These are phyloP conservation scores for Umbilicus rupestris DNA, from an alignment of 164 flowering plant genomes.

Conservation along the genomic window DNA sequence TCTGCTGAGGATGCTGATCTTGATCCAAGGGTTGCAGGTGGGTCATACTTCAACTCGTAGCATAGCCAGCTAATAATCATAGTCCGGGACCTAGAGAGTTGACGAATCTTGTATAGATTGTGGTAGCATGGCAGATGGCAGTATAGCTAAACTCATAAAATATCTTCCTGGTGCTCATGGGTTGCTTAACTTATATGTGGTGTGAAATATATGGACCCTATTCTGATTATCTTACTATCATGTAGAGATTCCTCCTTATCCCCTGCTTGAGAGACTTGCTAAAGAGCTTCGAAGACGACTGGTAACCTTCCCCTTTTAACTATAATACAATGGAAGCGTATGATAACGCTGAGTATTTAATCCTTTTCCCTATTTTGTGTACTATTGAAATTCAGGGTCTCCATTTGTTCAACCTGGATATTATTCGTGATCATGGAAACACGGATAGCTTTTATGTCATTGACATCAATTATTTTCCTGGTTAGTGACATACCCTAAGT, in stretches of 20 bases:
- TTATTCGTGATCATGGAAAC: constrained; percentile 49
- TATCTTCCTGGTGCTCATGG: background rate
- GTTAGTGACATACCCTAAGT: constrained; percentile 18
- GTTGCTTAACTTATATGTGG: background rate
- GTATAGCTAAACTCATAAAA: no score
- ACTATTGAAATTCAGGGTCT: constrained; percentile 36
- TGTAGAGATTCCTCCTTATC: constrained; percentile 93
- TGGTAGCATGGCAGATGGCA: no score
- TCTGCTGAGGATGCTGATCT: constrained; percentile 94
- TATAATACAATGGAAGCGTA: background rate
- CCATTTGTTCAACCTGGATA: constrained; percentile 49
- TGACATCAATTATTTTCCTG: constrained; percentile 67
- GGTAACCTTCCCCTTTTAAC: constrained; percentile 30
- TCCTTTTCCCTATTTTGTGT: constrained; percentile 3
- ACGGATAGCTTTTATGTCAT: constrained; percentile 48
- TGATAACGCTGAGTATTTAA: background rate
- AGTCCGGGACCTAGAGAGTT: no score
- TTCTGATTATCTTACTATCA: background rate
- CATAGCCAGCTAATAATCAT: no score
- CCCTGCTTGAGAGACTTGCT: constrained; percentile 78
- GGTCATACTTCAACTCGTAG: constrained; percentile 11
- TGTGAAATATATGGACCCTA: background rate
- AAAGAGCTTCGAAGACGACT: constrained; percentile 71
- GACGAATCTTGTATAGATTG: no score
- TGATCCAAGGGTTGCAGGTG: constrained; percentile 83